Evolutionary conservation across 306 rosid species (phyloP), one percentile per base, ranked within the genome.

Genomic region (Trifolium fragiferum): DNA sequence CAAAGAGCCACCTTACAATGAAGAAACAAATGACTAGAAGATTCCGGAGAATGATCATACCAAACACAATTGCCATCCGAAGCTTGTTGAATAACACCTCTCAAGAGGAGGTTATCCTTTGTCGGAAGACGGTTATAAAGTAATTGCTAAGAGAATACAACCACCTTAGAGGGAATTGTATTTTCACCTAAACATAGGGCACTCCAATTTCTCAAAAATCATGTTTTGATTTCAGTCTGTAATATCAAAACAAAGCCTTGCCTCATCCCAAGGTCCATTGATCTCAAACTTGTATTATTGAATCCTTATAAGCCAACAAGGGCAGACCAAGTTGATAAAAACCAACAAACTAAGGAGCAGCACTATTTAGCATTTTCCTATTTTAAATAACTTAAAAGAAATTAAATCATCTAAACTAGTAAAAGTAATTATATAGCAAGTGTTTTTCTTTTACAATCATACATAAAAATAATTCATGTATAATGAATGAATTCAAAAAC

Each of bases 221-320:
- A 76, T 50, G 40, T 30, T 40, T 35, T 53, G 70, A 43, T 76
- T 61, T 82, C 87, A 93, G 64, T 93, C 98, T 66, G 89, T 85
- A n/a, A 93, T 89, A 75, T 84, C 93, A 84, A 91, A 91, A 81
- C 96, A 91, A 80, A 93, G 98, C 89, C 85, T 93, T 55, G 93
- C 98, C 86, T 93, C 98, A 37, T 93, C 98, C 98, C 98, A 93
- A 1, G 98, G 96, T 49, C 97, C 97, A 79, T 93, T 86, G 73
- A 93, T 93, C 86, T 88, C 97, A 82, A 93, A 93, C 82, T 91
- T 91, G 78, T 88, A 93, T 32, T 91, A 93, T 72, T 93, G 97
- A 80, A 93, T 89, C 73, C 89, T 76, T 71, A 89, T 91, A 68
- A 93, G 98, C 88, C 98, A 91, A 75, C 83, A 91, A 37, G 98